phyloP scores from a whole-genome alignment of 768 basidiomycete species.

The Lactarius evosmus region DNA sequence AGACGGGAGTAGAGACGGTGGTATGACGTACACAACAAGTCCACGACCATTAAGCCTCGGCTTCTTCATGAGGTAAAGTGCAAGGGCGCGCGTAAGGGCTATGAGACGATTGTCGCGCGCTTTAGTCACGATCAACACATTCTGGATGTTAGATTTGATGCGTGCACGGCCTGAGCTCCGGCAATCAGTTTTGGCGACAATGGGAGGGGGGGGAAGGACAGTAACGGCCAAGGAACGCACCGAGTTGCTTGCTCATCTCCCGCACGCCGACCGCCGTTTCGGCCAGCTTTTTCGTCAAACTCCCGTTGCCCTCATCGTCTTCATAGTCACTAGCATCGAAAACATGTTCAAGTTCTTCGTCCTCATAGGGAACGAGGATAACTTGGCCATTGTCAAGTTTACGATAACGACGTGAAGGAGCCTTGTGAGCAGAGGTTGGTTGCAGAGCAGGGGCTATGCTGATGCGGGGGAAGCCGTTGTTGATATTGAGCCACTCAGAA shows the following conservation, averaged over 20 bases:
- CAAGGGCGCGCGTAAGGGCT: slow-evolving; percentile 89
- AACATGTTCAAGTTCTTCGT: slow-evolving; percentile 23
- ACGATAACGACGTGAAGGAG: slow-evolving; percentile 30
- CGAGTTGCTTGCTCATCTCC: slow-evolving; percentile 98
- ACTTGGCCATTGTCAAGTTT: slow-evolving; percentile 26
- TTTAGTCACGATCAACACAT: slow-evolving; percentile 93
- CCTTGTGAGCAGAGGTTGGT: slow-evolving; percentile 18
- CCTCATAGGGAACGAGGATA: slow-evolving; percentile 29
- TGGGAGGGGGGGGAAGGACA: neutral
- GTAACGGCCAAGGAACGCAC: slow-evolving; percentile 42
- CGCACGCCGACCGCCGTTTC: slow-evolving; percentile 96
- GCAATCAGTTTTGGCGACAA: neutral
- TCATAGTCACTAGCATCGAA: slow-evolving; percentile 48
- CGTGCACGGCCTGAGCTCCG: slow-evolving; percentile 73
- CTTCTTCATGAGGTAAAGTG: slow-evolving; percentile 93
- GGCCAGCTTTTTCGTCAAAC: slow-evolving; percentile 87
- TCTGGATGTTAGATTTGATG: slow-evolving; percentile 88
- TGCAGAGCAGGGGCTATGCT: slow-evolving; percentile 53
- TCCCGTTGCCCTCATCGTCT: slow-evolving; percentile 67
- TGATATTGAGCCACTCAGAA: slow-evolving; percentile 60
- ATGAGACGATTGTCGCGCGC: slow-evolving; percentile 96
- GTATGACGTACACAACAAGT: slow-evolving; percentile 68
- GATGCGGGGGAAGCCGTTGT: slow-evolving; percentile 37
- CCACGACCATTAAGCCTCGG: slow-evolving; percentile 68
- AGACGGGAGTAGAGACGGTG: slow-evolving; percentile 23